Evolutionary conservation across 1,284 basidiomycete genomes (phyloP).

Genomic region (Hemileia vastatrix): DNA sequence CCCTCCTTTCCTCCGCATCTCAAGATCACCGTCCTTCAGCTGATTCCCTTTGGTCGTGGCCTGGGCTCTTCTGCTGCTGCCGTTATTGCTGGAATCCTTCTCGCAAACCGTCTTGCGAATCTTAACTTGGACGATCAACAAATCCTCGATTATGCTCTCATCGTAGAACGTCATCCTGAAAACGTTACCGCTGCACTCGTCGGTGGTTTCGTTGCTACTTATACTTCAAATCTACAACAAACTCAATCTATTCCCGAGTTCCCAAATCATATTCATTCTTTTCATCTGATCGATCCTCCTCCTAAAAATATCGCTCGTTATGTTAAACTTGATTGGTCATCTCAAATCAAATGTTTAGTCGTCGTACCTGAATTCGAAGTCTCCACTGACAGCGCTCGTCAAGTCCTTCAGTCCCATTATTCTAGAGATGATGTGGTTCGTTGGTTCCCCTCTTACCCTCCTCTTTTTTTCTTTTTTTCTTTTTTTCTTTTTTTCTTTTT

Average conservation of each 20-base stretch:
- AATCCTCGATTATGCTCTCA: constrained; percentile 88
- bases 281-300: constrained; percentile 83
- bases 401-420: constrained; percentile 73
- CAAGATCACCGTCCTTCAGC: constrained; percentile 70
- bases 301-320: constrained; percentile 89
- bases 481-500: not conserved
- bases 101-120: constrained; percentile 72
- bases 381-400: constrained; percentile 85
- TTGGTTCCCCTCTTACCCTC: constrained; percentile 25
- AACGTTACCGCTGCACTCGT: constrained; percentile 96
- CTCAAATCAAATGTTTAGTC: constrained; percentile 79
- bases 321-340: constrained; percentile 79
- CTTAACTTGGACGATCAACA: constrained; percentile 62
- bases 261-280: constrained; percentile 77
- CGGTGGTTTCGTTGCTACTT: constrained; percentile 96
- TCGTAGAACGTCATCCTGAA: constrained; percentile 99
- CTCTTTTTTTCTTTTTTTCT: not conserved
- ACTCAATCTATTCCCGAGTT: constrained; percentile 90
- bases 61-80: constrained; percentile 96
- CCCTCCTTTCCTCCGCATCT: constrained; percentile 63
- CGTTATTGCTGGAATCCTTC: constrained; percentile 86
- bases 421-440: constrained; percentile 81
- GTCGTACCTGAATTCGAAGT: constrained; percentile 95
- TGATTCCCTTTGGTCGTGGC: constrained; percentile 95
- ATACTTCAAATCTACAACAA: constrained; percentile 75